Conservation (phyloP, 495 filamentous ascomycete genomes). For the Aspergillus homomorphus region DNA sequence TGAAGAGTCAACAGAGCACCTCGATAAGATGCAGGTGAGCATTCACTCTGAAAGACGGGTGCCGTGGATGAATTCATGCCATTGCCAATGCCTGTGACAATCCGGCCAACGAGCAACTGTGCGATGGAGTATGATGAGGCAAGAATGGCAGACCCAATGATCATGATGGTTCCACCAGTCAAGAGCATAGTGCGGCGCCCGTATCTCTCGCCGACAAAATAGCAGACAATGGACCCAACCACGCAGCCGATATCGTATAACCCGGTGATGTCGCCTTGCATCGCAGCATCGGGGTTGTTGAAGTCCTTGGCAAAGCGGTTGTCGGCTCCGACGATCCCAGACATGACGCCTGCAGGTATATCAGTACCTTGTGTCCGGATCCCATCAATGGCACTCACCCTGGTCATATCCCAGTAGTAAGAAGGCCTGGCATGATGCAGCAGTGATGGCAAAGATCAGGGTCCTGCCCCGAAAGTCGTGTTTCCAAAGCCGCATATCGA, state of each 20-base stretch:
- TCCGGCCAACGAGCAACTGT: constrained; percentile 49
- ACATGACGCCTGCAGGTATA: constrained; percentile 28
- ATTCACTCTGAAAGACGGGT: constrained; percentile 53
- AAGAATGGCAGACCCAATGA: constrained; percentile 39
- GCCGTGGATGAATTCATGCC: constrained; percentile 51
- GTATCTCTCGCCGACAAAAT: constrained; percentile 38
- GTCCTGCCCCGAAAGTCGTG: constrained; percentile 23
- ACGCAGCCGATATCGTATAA: constrained; percentile 49
- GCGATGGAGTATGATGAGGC: constrained; percentile 45
- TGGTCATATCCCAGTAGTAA: constrained; percentile 39
- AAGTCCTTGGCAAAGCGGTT: constrained; percentile 39
- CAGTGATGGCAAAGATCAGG: constrained; percentile 21
- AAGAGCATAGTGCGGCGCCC: constrained; percentile 45
- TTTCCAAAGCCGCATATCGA: constrained; percentile 26
- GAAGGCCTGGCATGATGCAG: constrained; percentile 36
- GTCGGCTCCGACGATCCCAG: constrained; percentile 35
- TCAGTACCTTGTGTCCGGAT: neutral
- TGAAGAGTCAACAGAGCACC: constrained; percentile 57
- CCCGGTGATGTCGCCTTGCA: constrained; percentile 45
- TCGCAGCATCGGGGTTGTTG: constrained; percentile 34
- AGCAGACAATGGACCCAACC: constrained; percentile 40
- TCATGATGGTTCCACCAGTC: constrained; percentile 40
- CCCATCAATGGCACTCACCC: constrained; percentile 9
- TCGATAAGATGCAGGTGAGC: constrained; percentile 54
- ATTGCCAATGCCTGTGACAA: constrained; percentile 50